These are phyloP conservation scores for Seminavis robusta DNA, from an alignment of 108 stramenopile species.

Conservation along the genomic window DNA sequence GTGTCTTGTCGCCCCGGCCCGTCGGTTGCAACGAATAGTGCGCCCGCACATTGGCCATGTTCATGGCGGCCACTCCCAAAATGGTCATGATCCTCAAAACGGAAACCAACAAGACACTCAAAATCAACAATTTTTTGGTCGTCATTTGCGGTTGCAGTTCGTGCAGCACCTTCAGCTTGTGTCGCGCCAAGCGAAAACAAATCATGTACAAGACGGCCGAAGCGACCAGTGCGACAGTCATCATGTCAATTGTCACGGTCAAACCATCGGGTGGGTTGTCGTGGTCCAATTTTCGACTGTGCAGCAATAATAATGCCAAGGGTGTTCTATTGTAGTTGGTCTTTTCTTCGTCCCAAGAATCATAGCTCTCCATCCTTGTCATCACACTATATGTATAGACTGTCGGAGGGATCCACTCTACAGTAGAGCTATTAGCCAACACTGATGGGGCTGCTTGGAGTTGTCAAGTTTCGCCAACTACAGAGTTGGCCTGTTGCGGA, in stretches of 20 bases:
- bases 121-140: constrained; percentile 71
- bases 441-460: no score
- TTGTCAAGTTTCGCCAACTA: no score
- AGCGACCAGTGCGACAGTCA: constrained; percentile 46
- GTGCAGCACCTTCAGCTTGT: constrained; percentile 35
- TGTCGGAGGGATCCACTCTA: no score
- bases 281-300: no score
- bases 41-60: constrained; percentile 71
- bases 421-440: no score
- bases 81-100: constrained; percentile 81
- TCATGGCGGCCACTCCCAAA: constrained; percentile 71
- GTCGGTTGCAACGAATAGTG: constrained; percentile 48
- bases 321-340: no score
- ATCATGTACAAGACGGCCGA: constrained; percentile 46
- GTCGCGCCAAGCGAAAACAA: constrained; percentile 43
- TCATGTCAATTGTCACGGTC: constrained; percentile 47
- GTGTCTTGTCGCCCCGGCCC: constrained; percentile 35
- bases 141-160: constrained; percentile 29
- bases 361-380: no score
- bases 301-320: no score
- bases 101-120: constrained; percentile 71
- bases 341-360: no score
- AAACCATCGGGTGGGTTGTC: no score
- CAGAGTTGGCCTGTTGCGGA: no score
- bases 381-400: no score